A percentile compares a stretch with the other conserved stretches of the same genome.
Evolutionary conservation across 441 rosid species (phyloP).

Genomic region (Viola pubescens): DNA sequence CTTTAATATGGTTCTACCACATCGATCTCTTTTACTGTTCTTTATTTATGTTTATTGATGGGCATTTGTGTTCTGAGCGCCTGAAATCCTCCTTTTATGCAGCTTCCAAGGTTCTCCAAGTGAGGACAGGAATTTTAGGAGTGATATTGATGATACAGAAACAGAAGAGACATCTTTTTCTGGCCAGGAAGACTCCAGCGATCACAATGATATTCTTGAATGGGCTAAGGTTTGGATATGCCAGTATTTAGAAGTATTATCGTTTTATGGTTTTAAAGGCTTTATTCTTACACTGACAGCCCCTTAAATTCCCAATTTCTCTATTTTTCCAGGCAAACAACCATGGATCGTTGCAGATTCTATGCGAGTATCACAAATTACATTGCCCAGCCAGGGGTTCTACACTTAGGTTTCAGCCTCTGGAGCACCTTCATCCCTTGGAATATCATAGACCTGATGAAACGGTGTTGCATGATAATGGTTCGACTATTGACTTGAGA

Average conservation of each 20-base stretch:
- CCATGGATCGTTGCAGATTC: slow-evolving; percentile 72
- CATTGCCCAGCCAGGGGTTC: slow-evolving; percentile 69
- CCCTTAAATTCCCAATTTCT: slow-evolving; percentile 8
- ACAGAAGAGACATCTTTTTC: slow-evolving; percentile 80
- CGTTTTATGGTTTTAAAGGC: background rate
- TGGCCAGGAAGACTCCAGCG: slow-evolving; percentile 71
- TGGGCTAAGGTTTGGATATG: slow-evolving; percentile 77
- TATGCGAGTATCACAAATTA: slow-evolving; percentile 69
- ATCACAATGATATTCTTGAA: slow-evolving; percentile 68
- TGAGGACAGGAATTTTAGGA: slow-evolving; percentile 58
- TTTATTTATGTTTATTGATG: no score
- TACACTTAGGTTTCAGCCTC: slow-evolving; percentile 68
- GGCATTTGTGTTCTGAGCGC: slow-evolving; percentile 1
- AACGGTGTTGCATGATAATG: slow-evolving; percentile 46
- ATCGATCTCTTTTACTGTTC: no score
- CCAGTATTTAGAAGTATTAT: slow-evolving; percentile 6
- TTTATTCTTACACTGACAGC: background rate
- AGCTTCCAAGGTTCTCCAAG: slow-evolving; percentile 76
- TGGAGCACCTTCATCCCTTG: slow-evolving; percentile 85
- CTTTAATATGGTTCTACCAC: no score
- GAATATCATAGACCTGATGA: slow-evolving; percentile 69
- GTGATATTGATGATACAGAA: slow-evolving; percentile 65
- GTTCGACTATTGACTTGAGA: slow-evolving; percentile 60
- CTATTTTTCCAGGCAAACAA: slow-evolving; percentile 53
- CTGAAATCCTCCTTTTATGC: slow-evolving; percentile 23